phyloP scores from a whole-genome alignment of 495 filamentous ascomycete species.

The Penicillium egyptiacum region DNA sequence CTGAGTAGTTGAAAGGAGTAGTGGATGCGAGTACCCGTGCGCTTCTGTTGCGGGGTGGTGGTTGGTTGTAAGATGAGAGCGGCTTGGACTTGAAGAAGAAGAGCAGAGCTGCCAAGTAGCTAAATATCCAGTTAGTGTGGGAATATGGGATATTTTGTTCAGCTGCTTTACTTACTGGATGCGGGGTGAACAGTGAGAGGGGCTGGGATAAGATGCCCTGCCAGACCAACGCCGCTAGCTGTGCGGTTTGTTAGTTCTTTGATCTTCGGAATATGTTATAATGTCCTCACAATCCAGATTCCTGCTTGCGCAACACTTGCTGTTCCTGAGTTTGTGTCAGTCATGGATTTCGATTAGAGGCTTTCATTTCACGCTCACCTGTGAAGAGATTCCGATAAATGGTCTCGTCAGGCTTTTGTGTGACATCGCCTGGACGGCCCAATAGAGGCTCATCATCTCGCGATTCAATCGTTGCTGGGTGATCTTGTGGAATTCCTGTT shows the following conservation, averaged over 20 bases:
- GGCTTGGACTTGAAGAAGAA: conserved; percentile 73
- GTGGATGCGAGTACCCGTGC: conserved; percentile 68
- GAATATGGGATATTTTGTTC: neutral
- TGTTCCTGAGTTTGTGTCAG: conserved; percentile 52
- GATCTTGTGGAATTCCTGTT: conserved; percentile 47
- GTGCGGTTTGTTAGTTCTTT: conserved; percentile 18
- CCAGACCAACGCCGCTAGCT: conserved; percentile 75
- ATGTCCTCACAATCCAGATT: conserved; percentile 58
- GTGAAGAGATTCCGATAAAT: conserved; percentile 72
- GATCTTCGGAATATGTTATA: neutral
- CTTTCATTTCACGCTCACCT: conserved; percentile 49
- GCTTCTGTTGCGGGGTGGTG: conserved; percentile 70
- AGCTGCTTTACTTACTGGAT: conserved; percentile 59
- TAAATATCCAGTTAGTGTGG: conserved; percentile 21
- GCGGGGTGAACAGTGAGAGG: conserved; percentile 74
- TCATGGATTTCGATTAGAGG: neutral
- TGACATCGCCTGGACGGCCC: conserved; percentile 68
- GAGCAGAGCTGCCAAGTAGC: conserved; percentile 73
- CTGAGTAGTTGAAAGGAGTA: conserved; percentile 63
- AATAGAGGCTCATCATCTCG: conserved; percentile 76
- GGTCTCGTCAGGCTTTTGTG: conserved; percentile 60
- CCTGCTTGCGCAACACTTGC: conserved; percentile 66
- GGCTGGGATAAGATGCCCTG: conserved; percentile 64
- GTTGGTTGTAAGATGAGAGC: conserved; percentile 90
- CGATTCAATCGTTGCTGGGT: conserved; percentile 27